phyloP scores from a whole-genome alignment of 2,329 filamentous ascomycete species.

The Pyrenophora graminea region DNA sequence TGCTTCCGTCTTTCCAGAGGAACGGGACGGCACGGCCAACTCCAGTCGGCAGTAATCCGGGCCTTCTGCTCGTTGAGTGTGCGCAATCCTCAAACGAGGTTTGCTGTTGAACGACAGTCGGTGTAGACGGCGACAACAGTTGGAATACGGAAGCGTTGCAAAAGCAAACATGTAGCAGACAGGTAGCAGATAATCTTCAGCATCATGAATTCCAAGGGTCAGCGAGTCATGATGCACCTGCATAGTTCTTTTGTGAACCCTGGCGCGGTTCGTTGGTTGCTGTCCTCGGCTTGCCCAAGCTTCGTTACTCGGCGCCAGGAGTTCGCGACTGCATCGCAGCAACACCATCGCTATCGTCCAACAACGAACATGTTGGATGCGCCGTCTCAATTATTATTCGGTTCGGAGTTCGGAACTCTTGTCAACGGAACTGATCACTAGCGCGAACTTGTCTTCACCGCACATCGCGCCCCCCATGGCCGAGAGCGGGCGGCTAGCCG shows the following conservation, averaged over 20 bases:
- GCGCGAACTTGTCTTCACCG: constrained; percentile 10
- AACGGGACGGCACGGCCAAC: too few relatives aligned
- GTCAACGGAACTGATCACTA: not conserved
- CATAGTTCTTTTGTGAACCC: not conserved
- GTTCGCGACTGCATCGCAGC: not conserved
- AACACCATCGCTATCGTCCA: not conserved
- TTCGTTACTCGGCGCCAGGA: not conserved
- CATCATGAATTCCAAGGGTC: too few relatives aligned
- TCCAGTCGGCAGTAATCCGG: too few relatives aligned
- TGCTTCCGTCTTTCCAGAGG: too few relatives aligned
- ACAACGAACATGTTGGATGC: not conserved
- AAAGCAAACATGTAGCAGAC: too few relatives aligned
- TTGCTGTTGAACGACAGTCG: too few relatives aligned
- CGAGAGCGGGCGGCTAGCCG: constrained; percentile 16
- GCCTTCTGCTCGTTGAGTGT: too few relatives aligned
- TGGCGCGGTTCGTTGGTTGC: not conserved
- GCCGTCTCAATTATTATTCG: not conserved
- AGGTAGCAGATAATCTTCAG: too few relatives aligned
- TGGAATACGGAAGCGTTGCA: too few relatives aligned
- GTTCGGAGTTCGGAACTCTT: constrained; percentile 8
- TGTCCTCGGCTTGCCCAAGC: constrained; percentile 3
- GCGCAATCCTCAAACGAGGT: too few relatives aligned
- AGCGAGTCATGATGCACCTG: too few relatives aligned
- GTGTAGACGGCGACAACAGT: too few relatives aligned
- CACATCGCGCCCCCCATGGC: constrained; percentile 9